Evolutionary conservation across 805 yeast species (phyloP).

Genomic region (Sugiyamaella smithiae): DNA sequence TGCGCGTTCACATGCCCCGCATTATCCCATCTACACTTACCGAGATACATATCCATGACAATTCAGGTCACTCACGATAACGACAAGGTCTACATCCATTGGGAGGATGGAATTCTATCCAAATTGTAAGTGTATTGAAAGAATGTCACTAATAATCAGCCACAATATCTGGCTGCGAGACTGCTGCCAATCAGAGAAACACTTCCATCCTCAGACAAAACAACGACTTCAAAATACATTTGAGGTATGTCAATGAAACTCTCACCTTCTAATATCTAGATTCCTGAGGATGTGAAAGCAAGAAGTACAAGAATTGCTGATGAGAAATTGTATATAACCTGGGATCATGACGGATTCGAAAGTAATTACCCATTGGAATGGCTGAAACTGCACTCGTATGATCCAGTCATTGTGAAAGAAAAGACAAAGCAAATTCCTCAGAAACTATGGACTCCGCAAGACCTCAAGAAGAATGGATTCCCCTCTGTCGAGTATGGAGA

Average conservation of each 20-base stretch:
- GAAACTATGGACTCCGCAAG: constrained; percentile 46
- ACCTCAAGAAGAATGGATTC: constrained; percentile 36
- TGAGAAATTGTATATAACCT: constrained; percentile 23
- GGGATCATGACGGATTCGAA: constrained; percentile 44
- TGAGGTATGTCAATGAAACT: constrained; percentile 30
- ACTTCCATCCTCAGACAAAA: constrained; percentile 54
- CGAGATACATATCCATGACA: no score
- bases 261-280: constrained; percentile 6
- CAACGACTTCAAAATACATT: constrained; percentile 60
- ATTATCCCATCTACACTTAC: no score
- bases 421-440: constrained; percentile 32
- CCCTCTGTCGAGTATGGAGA: constrained; percentile 50
- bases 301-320: constrained; percentile 20
- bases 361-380: constrained; percentile 41
- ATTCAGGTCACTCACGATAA: constrained; percentile 15
- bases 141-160: constrained; percentile 10
- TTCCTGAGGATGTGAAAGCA: constrained; percentile 36
- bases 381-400: constrained; percentile 51
- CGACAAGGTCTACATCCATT: constrained; percentile 26
- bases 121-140: constrained; percentile 20
- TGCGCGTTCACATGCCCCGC: no score
- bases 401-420: constrained; percentile 44
- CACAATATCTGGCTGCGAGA: constrained; percentile 65
- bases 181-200: constrained; percentile 55
- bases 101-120: constrained; percentile 31